phyloP scores from a whole-genome alignment of 768 basidiomycete genomes.

The Rhizopogon salebrosus region DNA sequence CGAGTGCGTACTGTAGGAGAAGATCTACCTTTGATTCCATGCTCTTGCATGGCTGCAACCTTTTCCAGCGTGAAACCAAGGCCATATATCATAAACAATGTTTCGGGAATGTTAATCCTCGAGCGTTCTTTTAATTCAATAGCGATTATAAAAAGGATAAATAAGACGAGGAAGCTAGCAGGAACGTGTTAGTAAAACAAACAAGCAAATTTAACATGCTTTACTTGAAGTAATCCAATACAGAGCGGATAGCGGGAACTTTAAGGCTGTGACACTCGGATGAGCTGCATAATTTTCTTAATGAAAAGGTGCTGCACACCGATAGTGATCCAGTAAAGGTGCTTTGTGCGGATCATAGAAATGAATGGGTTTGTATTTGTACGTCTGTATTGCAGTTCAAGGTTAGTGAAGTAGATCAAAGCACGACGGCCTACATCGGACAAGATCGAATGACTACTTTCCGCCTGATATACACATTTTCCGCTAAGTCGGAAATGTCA shows the following conservation, averaged over 20 bases:
- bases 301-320: slow-evolving; percentile 40
- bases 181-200: not conserved
- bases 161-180: slow-evolving; percentile 67
- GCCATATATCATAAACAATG: slow-evolving; percentile 71
- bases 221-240: slow-evolving; percentile 86
- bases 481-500: slow-evolving; percentile 47
- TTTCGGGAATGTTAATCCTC: slow-evolving; percentile 60
- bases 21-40: slow-evolving; percentile 74
- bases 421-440: slow-evolving; percentile 61
- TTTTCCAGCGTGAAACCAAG: slow-evolving; percentile 89
- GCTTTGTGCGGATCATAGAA: slow-evolving; percentile 94
- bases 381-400: slow-evolving; percentile 53
- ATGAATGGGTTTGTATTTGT: slow-evolving; percentile 87
- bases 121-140: slow-evolving; percentile 68
- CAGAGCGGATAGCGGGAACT: slow-evolving; percentile 87
- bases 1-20: not conserved
- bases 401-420: not conserved
- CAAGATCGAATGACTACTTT: slow-evolving; percentile 83
- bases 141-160: slow-evolving; percentile 72
- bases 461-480: slow-evolving; percentile 85
- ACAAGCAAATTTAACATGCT: slow-evolving; percentile 3
- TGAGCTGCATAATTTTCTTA: not conserved
- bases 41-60: slow-evolving; percentile 92
- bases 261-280: slow-evolving; percentile 53
- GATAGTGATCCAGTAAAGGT: slow-evolving; percentile 91